phyloP scores from a whole-genome alignment of 352 stramenopile species.

The Phytopythium aichiense region DNA sequence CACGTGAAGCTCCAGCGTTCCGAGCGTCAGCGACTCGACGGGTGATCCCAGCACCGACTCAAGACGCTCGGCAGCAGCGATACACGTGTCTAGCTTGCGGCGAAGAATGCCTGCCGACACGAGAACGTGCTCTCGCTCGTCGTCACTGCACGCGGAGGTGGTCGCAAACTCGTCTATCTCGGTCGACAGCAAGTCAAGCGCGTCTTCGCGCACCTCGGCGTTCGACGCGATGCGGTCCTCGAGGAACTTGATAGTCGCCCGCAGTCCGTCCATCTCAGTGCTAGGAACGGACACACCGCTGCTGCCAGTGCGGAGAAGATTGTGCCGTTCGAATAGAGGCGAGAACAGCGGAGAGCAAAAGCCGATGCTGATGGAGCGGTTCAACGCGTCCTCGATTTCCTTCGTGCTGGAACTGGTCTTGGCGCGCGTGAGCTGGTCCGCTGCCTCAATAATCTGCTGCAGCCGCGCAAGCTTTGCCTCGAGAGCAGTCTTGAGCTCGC shows the following conservation, averaged over 20 bases:
- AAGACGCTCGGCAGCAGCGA: constrained; percentile 40
- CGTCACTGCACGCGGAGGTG: constrained; percentile 16
- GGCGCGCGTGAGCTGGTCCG: constrained; percentile 34
- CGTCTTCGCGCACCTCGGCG: constrained; percentile 58
- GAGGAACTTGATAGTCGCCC: constrained; percentile 55
- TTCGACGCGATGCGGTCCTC: constrained; percentile 40
- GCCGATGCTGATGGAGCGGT: constrained; percentile 50
- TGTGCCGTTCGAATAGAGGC: constrained; percentile 44
- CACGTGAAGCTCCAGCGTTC: constrained; percentile 51
- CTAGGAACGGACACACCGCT: constrained; percentile 9
- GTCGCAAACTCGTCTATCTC: constrained; percentile 52
- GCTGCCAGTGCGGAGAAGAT: constrained; percentile 18
- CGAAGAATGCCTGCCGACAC: constrained; percentile 39
- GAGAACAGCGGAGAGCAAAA: constrained; percentile 47
- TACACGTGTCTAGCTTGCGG: constrained; percentile 40
- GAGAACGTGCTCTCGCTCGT: constrained; percentile 33
- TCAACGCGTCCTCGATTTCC: constrained; percentile 45
- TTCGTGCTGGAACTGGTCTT: constrained; percentile 25
- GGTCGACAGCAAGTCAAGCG: constrained; percentile 39
- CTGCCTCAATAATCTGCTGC: constrained; percentile 36
- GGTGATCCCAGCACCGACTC: constrained; percentile 41
- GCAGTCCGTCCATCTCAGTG: constrained; percentile 32
- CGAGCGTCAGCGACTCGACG: constrained; percentile 37
- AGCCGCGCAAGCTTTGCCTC: constrained; percentile 40
- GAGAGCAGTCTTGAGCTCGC: constrained; percentile 21